Conservation (phyloP, 805 yeast species). For the Isabelozyma rhagii region DNA sequence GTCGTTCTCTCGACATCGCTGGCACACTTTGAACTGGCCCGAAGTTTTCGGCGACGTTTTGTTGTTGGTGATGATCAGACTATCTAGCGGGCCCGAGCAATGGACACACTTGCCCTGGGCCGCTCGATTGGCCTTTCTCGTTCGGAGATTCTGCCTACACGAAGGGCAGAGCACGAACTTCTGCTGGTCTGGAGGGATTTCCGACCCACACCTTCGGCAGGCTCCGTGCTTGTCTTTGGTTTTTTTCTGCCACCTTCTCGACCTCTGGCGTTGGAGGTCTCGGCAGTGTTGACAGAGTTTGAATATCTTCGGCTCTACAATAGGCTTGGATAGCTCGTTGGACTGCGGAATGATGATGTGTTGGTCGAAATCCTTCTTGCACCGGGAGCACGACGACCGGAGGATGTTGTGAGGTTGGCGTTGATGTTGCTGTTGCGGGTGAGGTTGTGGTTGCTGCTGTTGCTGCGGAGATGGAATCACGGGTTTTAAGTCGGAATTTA, state of each 20-base stretch:
- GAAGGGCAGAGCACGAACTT: slow-evolving; percentile 58
- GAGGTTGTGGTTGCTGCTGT: background rate
- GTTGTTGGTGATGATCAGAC: slow-evolving; percentile 33
- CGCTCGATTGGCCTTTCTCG: slow-evolving; percentile 55
- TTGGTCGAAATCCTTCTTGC: slow-evolving; percentile 58
- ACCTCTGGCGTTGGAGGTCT: slow-evolving; percentile 58
- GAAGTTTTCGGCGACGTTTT: slow-evolving; percentile 8
- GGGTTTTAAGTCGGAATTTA: slow-evolving; percentile 9
- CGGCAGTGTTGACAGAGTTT: slow-evolving; percentile 65
- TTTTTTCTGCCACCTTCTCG: slow-evolving; percentile 61
- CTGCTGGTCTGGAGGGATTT: slow-evolving; percentile 48
- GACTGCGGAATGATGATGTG: slow-evolving; percentile 31
- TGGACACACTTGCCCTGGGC: slow-evolving; percentile 67
- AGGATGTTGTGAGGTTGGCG: slow-evolving; percentile 10
- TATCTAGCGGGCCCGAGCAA: slow-evolving; percentile 56
- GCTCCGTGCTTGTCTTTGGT: slow-evolving; percentile 60
- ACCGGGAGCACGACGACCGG: slow-evolving; percentile 48
- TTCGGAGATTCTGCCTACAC: slow-evolving; percentile 54
- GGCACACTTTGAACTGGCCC: slow-evolving; percentile 57
- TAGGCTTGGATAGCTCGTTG: slow-evolving; percentile 19
- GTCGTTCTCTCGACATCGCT: slow-evolving; percentile 61
- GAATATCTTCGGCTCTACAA: slow-evolving; percentile 40
- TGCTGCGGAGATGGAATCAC: background rate
- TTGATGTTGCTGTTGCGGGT: background rate
- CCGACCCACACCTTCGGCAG: slow-evolving; percentile 61